Percentiles rank a stretch among this genome's conserved stretches.
Evolutionary conservation across 441 rosid species (phyloP).

Genomic region (Erysimum cheiri): DNA sequence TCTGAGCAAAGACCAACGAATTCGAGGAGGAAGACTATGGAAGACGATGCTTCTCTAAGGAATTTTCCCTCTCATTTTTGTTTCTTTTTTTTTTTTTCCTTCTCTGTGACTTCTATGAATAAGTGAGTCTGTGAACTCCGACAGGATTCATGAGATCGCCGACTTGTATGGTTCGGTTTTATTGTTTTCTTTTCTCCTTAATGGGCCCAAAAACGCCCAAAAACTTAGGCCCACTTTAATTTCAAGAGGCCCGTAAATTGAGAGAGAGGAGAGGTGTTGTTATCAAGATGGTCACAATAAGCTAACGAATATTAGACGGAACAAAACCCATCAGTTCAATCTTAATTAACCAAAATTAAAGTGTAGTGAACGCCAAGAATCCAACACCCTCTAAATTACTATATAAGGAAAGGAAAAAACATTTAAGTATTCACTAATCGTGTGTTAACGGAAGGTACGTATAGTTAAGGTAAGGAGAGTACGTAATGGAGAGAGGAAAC

Average conservation of each 20-base stretch:
- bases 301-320: slow-evolving; percentile 26
- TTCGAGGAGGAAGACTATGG: neutral
- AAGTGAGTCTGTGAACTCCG: slow-evolving; percentile 33
- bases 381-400: slow-evolving; percentile 27
- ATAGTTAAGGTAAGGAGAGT: neutral
- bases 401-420: neutral
- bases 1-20: neutral
- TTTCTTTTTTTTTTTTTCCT: neutral
- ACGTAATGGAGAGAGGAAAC: slow-evolving; percentile 40
- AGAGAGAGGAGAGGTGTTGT: slow-evolving; percentile 39
- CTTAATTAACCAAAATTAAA: slow-evolving; percentile 37
- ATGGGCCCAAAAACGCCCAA: slow-evolving; percentile 7
- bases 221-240: neutral
- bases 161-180: slow-evolving; percentile 12
- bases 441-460: slow-evolving; percentile 4
- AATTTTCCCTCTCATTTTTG: slow-evolving; percentile 34
- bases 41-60: slow-evolving; percentile 31
- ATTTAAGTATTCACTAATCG: neutral
- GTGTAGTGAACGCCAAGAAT: slow-evolving; percentile 46
- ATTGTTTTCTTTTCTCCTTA: neutral
- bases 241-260: neutral
- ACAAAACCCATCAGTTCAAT: slow-evolving; percentile 30
- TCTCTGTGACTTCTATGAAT: slow-evolving; percentile 6
- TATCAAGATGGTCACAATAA: slow-evolving; percentile 26
- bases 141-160: slow-evolving; percentile 28